Evolutionary conservation across 306 rosid species (phyloP), one percentile per base, ranked within the genome.

Genomic region (Prunus campanulata): DNA sequence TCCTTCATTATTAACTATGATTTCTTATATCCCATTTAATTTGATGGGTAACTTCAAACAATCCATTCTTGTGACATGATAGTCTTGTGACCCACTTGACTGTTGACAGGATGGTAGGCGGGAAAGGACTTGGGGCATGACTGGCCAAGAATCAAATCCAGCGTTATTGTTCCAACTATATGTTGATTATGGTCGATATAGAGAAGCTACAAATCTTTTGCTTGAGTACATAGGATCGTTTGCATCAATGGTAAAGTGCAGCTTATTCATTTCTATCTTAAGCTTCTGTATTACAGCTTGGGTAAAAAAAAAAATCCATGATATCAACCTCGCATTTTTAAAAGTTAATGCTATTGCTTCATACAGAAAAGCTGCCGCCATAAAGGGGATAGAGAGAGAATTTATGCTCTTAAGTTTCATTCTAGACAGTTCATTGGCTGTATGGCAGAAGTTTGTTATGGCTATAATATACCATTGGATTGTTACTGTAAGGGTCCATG

Each of bases 191-290:
- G 96, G 97, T 74, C 92, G 98, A 80, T 90, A 83, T 79, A 76
- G 90, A 47, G 97, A 95, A 79, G 97, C 99, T 84, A 89, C 97
- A 13, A 88, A 87, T 88, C 86, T 92, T 68, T 83, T 95, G 87
- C 89, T 92, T 3, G 96, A 89, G 80, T 84, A 77, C 84, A 66
- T 95, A 51, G 96, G 89, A 77, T 89, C 91, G 25, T 86, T 80
- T 79, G 90, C 96, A 74, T 87, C 92, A 71, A 76, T 71, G 97
- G 98, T 92, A 89, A 78, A 71, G 46, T 57, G 25, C 25, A 59
- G 11, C 42, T 30, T 42, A 6, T 72, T 57, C 79, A 77, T 77
- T 76, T 77, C 67, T 49, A 59, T 72, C 68, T 35, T 44, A 61
- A 59, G 42, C 55, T 14, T 57, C 42, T 72, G 44, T 6, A 42